Percentiles rank a stretch among this genome's conserved stretches.
Conservation (phyloP, 2,329 filamentous ascomycete species). For the Aspergillus alliaceus region DNA sequence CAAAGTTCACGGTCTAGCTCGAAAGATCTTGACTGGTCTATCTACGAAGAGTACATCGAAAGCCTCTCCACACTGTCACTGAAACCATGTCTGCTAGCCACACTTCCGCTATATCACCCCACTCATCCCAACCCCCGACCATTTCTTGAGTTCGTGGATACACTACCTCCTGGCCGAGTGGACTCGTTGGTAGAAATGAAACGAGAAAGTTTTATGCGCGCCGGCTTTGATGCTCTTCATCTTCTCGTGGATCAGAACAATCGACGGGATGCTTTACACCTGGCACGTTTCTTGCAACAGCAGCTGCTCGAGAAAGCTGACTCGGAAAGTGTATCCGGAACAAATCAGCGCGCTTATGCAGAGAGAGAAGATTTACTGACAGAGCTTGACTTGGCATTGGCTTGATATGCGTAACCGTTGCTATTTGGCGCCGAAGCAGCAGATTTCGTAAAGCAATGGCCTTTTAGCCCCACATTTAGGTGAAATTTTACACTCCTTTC, state of each 20-base stretch:
- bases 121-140: constrained; percentile 31
- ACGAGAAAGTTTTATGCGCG: constrained; percentile 31
- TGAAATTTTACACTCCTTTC: neutral
- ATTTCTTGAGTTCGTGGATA: constrained; percentile 30
- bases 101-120: constrained; percentile 40
- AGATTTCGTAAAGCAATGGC: neutral
- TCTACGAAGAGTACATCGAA: constrained; percentile 36
- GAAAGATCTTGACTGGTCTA: constrained; percentile 24
- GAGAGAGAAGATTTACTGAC: constrained; percentile 26
- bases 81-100: constrained; percentile 25
- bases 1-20: constrained; percentile 20
- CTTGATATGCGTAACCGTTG: constrained; percentile 11
- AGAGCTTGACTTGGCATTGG: constrained; percentile 24
- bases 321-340: constrained; percentile 10
- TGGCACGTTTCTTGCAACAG: constrained; percentile 32
- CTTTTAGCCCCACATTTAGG: neutral
- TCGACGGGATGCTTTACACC: constrained; percentile 26
- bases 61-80: constrained; percentile 24
- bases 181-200: constrained; percentile 18
- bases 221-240: constrained; percentile 40
- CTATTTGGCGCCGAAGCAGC: neutral
- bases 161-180: constrained; percentile 19
- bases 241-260: constrained; percentile 35
- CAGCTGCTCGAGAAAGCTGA: constrained; percentile 27
- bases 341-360: constrained; percentile 14